Percentiles rank a stretch among this genome's conserved stretches.
These are phyloP conservation scores for Albifimbria verrucaria DNA, from an alignment of 2,329 filamentous ascomycete genomes.

Conservation along the genomic window DNA sequence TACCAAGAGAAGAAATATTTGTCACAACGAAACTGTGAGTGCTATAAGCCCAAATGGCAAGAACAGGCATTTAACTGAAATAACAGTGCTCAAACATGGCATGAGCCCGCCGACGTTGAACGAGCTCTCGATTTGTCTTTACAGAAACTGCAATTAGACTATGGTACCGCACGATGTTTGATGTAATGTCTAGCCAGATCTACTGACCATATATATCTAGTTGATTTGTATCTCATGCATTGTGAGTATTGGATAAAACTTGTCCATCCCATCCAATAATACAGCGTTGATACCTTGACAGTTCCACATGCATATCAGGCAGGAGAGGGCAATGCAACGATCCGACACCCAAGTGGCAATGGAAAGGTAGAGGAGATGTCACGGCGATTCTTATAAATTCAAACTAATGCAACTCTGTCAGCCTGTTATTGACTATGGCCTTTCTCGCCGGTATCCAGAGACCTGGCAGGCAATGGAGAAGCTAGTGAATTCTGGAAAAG, in stretches of 20 bases:
- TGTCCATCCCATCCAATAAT: not conserved
- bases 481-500: not conserved
- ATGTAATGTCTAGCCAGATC: not conserved
- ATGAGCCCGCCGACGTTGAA: not conserved
- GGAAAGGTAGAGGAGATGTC: not conserved
- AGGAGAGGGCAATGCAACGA: not conserved
- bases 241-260: not conserved
- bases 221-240: constrained; percentile 1
- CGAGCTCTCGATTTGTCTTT: not conserved
- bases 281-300: not conserved
- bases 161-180: not conserved
- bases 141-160: not conserved
- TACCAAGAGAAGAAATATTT: not conserved
- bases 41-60: not conserved
- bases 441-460: not conserved
- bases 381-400: no score
- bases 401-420: not conserved
- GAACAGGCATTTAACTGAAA: not conserved
- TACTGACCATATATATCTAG: not conserved
- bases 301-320: not conserved
- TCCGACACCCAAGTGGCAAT: not conserved
- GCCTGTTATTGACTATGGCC: not conserved
- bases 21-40: not conserved
- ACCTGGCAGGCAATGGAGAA: not conserved
- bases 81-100: not conserved